Percentiles rank a stretch among this genome's conserved stretches.
Conservation (phyloP, 495 filamentous ascomycete species). For the Echria macrotheca region DNA sequence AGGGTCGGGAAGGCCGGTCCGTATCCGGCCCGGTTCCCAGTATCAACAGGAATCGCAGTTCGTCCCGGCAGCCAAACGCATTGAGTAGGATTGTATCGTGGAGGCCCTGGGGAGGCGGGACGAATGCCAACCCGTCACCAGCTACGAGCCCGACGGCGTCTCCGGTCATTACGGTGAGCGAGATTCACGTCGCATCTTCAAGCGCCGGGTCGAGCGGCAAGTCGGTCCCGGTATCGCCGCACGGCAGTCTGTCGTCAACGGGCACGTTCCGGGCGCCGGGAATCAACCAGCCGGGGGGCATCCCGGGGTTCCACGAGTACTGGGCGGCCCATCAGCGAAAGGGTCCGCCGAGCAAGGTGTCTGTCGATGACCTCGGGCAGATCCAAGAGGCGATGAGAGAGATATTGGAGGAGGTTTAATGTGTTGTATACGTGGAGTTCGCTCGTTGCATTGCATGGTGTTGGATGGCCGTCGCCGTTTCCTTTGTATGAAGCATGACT, state of each 20-base stretch:
- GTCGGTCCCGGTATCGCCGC: conserved; percentile 12
- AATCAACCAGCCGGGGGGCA: conserved; percentile 48
- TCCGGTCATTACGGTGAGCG: not conserved
- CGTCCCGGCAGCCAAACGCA: conserved; percentile 14
- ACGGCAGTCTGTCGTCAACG: conserved; percentile 15
- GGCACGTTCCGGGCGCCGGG: conserved; percentile 37
- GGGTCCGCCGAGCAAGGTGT: conserved; percentile 37
- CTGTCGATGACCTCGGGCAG: conserved; percentile 33
- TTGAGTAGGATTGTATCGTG: conserved; percentile 40
- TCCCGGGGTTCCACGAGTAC: conserved; percentile 46
- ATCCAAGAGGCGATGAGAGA: conserved; percentile 39
- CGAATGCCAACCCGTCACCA: conserved; percentile 16
- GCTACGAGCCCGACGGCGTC: conserved; percentile 13
- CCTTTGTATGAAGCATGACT: not conserved
- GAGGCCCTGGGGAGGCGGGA: conserved; percentile 38
- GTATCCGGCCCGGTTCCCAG: conserved; percentile 15
- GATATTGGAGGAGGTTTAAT: conserved; percentile 29
- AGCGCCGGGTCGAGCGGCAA: not conserved
- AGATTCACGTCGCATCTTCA: conserved; percentile 2
- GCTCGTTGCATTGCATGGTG: no score
- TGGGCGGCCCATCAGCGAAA: conserved; percentile 34
- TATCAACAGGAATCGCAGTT: not conserved
- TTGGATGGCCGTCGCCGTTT: no score
- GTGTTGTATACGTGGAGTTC: no score
- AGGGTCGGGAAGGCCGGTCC: conserved; percentile 12